Conservation (phyloP, 2,329 filamentous ascomycete genomes). For the Monascus ruber region DNA sequence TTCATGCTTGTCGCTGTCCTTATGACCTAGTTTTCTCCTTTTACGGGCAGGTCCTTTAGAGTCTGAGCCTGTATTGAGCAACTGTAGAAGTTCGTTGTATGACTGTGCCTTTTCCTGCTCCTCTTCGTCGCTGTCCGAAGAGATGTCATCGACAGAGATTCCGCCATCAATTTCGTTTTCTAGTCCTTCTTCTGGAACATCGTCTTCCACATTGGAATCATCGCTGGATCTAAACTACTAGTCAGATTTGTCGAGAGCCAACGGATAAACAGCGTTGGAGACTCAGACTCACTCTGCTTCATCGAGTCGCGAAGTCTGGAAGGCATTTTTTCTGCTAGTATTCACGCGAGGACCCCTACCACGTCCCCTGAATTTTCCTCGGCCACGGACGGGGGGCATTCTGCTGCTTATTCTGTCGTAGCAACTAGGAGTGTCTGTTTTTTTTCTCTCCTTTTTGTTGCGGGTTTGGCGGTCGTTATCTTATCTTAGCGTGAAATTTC, state of each 20-base stretch:
- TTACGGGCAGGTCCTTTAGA: constrained; percentile 38
- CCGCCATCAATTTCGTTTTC: constrained; percentile 36
- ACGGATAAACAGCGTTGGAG: too few relatives aligned
- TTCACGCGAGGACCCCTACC: constrained; percentile 19
- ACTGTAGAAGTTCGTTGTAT: constrained; percentile 47
- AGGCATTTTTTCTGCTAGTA: constrained; percentile 15
- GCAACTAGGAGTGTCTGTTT: neutral
- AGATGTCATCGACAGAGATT: constrained; percentile 18
- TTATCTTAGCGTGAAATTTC: constrained; percentile 40
- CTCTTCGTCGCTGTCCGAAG: constrained; percentile 34
- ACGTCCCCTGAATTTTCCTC: constrained; percentile 17
- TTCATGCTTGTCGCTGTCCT: constrained; percentile 16
- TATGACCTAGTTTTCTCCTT: constrained; percentile 40
- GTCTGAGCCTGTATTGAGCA: constrained; percentile 36
- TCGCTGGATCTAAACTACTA: constrained; percentile 15
- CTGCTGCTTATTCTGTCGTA: constrained; percentile 1
- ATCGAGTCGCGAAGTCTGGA: constrained; percentile 27
- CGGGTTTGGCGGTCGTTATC: constrained; percentile 19
- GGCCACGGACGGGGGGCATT: constrained; percentile 20
- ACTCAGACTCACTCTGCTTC: constrained; percentile 24
- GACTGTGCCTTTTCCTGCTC: constrained; percentile 31
- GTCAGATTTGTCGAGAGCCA: constrained; percentile 4
- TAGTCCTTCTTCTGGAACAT: constrained; percentile 28
- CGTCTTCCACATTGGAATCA: constrained; percentile 15
- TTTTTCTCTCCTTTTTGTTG: too few relatives aligned